Evolutionary conservation across 805 yeast species (phyloP).

Genomic region (Barnettozyma sucrosica): DNA sequence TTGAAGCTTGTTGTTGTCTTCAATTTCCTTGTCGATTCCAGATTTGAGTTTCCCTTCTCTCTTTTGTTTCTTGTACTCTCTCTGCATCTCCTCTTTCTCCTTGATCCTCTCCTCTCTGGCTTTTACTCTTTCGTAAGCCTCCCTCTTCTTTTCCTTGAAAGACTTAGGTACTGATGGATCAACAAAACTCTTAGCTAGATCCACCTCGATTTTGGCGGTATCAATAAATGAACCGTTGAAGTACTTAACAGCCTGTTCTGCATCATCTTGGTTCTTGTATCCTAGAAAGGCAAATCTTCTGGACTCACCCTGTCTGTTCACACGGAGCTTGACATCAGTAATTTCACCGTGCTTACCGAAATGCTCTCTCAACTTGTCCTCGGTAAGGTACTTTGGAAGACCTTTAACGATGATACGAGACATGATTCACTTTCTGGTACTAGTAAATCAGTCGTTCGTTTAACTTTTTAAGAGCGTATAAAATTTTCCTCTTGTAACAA

Average conservation of each 20-base stretch:
- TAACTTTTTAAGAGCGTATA: neutral
- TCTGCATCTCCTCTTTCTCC: constrained; percentile 34
- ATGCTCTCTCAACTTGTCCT: constrained; percentile 62
- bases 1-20: constrained; percentile 56
- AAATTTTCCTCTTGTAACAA: neutral
- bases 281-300: constrained; percentile 94
- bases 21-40: constrained; percentile 55
- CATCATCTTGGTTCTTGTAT: constrained; percentile 65
- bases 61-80: constrained; percentile 29
- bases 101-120: constrained; percentile 44
- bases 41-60: constrained; percentile 22
- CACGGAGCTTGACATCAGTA: constrained; percentile 84
- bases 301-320: constrained; percentile 76
- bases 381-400: constrained; percentile 71
- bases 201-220: constrained; percentile 74
- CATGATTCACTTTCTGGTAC: constrained; percentile 29
- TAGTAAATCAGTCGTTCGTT: no score
- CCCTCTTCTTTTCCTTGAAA: constrained; percentile 46
- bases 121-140: constrained; percentile 40
- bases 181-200: constrained; percentile 76
- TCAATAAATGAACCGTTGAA: constrained; percentile 78
- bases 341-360: constrained; percentile 58
- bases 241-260: constrained; percentile 68
- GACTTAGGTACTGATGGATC: constrained; percentile 78
- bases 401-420: constrained; percentile 92